phyloP scores from a whole-genome alignment of 2,329 filamentous ascomycete species.

The Xylaria sp. region DNA sequence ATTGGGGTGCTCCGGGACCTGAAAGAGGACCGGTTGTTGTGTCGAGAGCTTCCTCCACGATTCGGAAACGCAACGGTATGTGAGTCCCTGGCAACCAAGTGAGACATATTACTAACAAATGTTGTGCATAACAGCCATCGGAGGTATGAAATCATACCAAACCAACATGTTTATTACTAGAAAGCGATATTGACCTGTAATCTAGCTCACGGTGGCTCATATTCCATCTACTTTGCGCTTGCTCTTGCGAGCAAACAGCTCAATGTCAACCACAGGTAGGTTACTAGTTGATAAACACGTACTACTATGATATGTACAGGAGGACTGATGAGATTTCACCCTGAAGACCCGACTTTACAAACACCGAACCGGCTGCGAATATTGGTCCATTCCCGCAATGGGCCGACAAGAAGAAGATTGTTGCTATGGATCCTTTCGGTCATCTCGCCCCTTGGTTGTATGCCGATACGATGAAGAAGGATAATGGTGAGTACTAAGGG shows the following conservation, averaged over 20 bases:
- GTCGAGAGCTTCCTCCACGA: conserved; percentile 67
- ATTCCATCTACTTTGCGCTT: conserved; percentile 91
- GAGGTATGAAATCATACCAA: conserved; percentile 41
- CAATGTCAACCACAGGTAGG: conserved; percentile 67
- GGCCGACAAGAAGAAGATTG: conserved; percentile 87
- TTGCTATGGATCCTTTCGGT: conserved; percentile 93
- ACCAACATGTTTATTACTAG: neutral
- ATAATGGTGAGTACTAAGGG: conserved; percentile 49
- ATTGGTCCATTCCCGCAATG: conserved; percentile 89
- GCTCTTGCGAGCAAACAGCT: conserved; percentile 89
- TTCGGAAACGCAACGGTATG: conserved; percentile 74
- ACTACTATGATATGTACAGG: neutral
- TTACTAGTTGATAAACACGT: neutral
- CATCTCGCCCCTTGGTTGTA: conserved; percentile 82
- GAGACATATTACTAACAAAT: conserved; percentile 17
- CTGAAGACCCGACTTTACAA: conserved; percentile 56
- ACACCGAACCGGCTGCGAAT: conserved; percentile 85
- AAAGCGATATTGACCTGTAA: conserved; percentile 9
- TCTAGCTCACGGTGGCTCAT: conserved; percentile 67
- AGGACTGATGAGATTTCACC: conserved; percentile 11
- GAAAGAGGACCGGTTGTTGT: conserved; percentile 85
- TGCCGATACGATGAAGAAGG: conserved; percentile 69
- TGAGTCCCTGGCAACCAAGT: conserved; percentile 11
- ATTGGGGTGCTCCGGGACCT: conserved; percentile 77
- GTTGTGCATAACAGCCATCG: conserved; percentile 42